Evolutionary conservation across 2,329 filamentous ascomycete genomes (phyloP), one percentile per base, ranked within the genome.

Genomic region (Aureobasidium lini): DNA sequence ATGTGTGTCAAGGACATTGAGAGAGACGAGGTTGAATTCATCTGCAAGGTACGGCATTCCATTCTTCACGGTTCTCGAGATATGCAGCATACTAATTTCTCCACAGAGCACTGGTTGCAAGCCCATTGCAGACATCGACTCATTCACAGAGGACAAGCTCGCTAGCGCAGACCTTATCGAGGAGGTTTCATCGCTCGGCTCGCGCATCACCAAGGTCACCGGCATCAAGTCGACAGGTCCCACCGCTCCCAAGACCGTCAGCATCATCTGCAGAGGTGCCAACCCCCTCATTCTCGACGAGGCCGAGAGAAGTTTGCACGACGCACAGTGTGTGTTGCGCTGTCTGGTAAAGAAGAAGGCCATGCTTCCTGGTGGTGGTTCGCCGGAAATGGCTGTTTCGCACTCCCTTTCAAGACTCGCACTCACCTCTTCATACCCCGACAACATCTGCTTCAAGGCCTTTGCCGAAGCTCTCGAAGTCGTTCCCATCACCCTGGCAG

Each of bases 291-390:
- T 99, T 70, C 81, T 99, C 52, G 94, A 99, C 71, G 94, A 99
- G 77, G 95, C 94, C 0, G 94, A 97, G 81, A 90, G 94, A 68
- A 94, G 89, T 66, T 83, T 99, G 59, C 94, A 99, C 81, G 94
- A 99, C 69, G 94, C 94, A 32, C 90, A 97, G 64, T 99, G 94
- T 73, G 94, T 97, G 53, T 92, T 99, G 67, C 88, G 94, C 68
- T 99, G 94, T 72, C 78, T 99, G 62, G 94, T 99, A 67, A 99
- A 99, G 85, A 99, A 97, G 85, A 95, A 95, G 79, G 94, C 94
- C n/a, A 84, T 99, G 60, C 95, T 99, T 68, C 93, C 95, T 13
- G 94, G 94, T 74, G 94, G 94, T 69, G 94, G 94, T 72, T 94
- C 94, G 1, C 90, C 94, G 29, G 94, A 99, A 76, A 95, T 97